Base-by-base conservation (phyloP, 2,329 filamentous ascomycete genomes). In the Fusarium tuaranense region DNA sequence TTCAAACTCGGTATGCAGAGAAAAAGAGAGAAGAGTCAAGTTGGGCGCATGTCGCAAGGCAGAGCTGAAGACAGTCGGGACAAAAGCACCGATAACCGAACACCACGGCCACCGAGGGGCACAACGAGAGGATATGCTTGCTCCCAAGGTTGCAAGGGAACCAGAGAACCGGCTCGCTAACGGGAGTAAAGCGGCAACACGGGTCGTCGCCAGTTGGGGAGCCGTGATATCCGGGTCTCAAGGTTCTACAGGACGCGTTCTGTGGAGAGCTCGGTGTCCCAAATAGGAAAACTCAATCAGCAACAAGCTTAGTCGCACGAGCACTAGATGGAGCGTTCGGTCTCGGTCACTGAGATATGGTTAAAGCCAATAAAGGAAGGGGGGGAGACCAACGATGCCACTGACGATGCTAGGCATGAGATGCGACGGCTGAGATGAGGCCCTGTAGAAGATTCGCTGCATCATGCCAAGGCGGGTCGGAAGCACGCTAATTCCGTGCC, bases 281-380 rank as follows among this genome's bases (percentile, higher is more conserved):
- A 60, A 77, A 76, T 1, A 34, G 68, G 76, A 67, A 61, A 76
- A 71, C 65, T 60, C 59, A 72, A 68, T 63, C 62, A 69, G 58
- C 69, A 74, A 63, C 71, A 75, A 74, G 68, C 67, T 67, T 72
- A 74, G 69, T 67, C 65, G 68, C 68, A 71, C 65, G 58, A 68
- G 69, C 61, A 66, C 53, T 32, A 38, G 10, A 36, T 44, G 51
- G 65, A 38, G 53, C 55, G 39, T 46, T 53, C 59, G 48, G 60
- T 63, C 67, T 78, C 75, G 75, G 77, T 72, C 69, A 67, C 68
- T 59, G 55, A 55, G 38, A 64, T 64, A 67, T 60, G 46, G 46
- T 63, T 60, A 60, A 61, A 67, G 58, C 58, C 64, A 36, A 53
- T 57, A 60, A 41, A 12, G 25, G 18, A 39, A 30, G 25, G 58